phyloP scores from a whole-genome alignment of 1,284 basidiomycete species.

The Schizophyllum commune region DNA sequence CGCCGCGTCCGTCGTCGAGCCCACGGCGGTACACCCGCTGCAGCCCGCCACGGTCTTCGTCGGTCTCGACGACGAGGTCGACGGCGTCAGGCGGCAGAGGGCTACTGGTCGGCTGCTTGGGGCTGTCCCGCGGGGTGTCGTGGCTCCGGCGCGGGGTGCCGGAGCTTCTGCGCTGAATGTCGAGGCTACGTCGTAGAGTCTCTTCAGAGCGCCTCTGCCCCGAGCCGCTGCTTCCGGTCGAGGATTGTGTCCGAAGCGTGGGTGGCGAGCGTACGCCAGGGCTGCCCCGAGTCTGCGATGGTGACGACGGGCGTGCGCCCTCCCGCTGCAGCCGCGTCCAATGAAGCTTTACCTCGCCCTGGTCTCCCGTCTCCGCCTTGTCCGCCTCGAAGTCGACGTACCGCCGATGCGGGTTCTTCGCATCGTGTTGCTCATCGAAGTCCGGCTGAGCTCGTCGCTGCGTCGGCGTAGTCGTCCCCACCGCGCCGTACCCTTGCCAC shows the following conservation, averaged over 20 bases:
- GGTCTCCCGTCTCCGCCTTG: not conserved
- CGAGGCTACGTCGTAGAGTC: too few relatives aligned
- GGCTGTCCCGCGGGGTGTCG: not conserved
- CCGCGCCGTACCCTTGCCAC: slow-evolving; percentile 53
- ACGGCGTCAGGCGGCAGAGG: slow-evolving; percentile 66
- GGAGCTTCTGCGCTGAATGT: too few relatives aligned
- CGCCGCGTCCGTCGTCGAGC: slow-evolving; percentile 38
- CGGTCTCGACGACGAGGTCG: slow-evolving; percentile 68
- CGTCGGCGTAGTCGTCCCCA: slow-evolving; percentile 15
- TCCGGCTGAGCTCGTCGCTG: not conserved
- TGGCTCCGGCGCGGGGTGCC: not conserved
- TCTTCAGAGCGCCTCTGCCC: not conserved
- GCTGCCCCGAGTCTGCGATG: slow-evolving; percentile 7
- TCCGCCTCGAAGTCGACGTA: not conserved
- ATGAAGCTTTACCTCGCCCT: not conserved
- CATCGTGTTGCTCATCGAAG: not conserved
- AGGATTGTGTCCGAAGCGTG: not conserved
- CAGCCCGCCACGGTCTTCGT: slow-evolving; percentile 34
- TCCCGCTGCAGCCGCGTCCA: not conserved
- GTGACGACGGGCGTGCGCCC: not conserved
- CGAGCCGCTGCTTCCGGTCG: not conserved
- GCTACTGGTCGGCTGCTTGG: slow-evolving; percentile 8
- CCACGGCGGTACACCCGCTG: slow-evolving; percentile 47
- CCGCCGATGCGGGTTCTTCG: not conserved
- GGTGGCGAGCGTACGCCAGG: not conserved